phyloP scores from a whole-genome alignment of 441 rosid genomes.

The Euphorbia celastroides region DNA sequence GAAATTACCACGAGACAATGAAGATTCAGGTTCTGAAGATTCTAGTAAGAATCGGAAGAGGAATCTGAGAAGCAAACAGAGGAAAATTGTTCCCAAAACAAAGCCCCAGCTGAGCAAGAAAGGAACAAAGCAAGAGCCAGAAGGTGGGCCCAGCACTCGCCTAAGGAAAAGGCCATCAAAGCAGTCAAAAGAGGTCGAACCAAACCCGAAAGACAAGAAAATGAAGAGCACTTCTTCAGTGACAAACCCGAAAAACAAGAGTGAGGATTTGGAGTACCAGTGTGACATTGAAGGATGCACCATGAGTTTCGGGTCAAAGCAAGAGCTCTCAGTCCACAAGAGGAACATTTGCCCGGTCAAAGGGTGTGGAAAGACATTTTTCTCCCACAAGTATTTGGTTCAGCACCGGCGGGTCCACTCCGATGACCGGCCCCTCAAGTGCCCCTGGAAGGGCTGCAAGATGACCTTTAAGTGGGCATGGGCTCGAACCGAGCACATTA shows the following conservation, averaged over 20 bases:
- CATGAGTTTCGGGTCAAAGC: conserved; percentile 76
- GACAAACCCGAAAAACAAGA: conserved; percentile 26
- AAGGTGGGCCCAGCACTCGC: conserved; percentile 85
- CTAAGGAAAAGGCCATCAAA: conserved; percentile 61
- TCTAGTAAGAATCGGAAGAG: conserved; percentile 14
- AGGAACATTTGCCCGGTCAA: conserved; percentile 70
- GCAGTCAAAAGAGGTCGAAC: conserved; percentile 31
- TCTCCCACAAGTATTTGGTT: conserved; percentile 73
- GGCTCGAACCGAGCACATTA: conserved; percentile 98
- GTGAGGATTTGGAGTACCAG: too few species aligned
- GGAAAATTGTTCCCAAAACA: conserved; percentile 24
- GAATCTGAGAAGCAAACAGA: conserved; percentile 27
- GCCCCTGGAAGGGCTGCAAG: conserved; percentile 85
- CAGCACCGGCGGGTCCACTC: conserved; percentile 90
- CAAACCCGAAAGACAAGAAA: conserved; percentile 49
- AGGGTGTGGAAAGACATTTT: conserved; percentile 81
- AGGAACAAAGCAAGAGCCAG: conserved; percentile 28
- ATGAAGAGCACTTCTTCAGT: conserved; percentile 29
- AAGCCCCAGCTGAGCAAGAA: conserved; percentile 31
- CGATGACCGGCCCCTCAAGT: conserved; percentile 77
- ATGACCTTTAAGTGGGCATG: conserved; percentile 98
- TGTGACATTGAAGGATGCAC: conserved; percentile 82
- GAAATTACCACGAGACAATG: conserved; percentile 22
- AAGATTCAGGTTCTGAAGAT: conserved; percentile 32
- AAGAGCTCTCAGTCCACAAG: conserved; percentile 61